Evolutionary conservation across 164 flowering plant species (phyloP), one percentile per base, ranked within the genome.

Genomic region (Protea cynaroides): DNA sequence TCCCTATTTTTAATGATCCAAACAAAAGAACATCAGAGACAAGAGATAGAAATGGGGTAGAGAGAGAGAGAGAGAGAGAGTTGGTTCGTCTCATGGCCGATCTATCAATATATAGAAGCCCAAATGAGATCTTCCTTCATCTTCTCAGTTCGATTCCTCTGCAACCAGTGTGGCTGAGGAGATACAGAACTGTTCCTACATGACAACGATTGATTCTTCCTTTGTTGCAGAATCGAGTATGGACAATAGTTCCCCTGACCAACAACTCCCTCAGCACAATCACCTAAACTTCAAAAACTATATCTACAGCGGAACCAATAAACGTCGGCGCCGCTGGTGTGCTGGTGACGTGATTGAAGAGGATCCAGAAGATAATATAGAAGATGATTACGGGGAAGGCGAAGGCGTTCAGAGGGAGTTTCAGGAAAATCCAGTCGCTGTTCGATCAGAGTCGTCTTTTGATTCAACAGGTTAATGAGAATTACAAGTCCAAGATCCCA

Each of bases 401-500:
- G 80, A 70, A 74, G 67, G 62, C 75, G 25, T 73, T 87, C 49
- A 76, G 71, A 56, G 65, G 65, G 46, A 68, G 78, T 25, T 81
- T 83, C 56, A 47, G 58, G 23, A 76, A 77, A 62, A 89, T 81
- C 3, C 87, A 84, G 68, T 57, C 73, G 25, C 78, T 84, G 25
- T 61, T 83, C 61, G 89, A 86, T 62, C 89, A 77, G 67, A 88
- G 83, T 65, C 75, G 86, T 8, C 62, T 58, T 25, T 60, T 88
- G 64, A 88, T 88, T 40, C 73, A 76, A 34, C 83, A 76, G 66
- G 88, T 80, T 46, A 83, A 88, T 66, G 83, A 84, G 65, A 85
- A 88, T 65, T 90, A 88, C 46, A 80, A 61, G 61, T 86, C 90
- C 3, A 80, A 70, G 75, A 50, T 81, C 58, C 79, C 80, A 0